phyloP scores from a whole-genome alignment of 2,329 filamentous ascomycete genomes.

The Lachnellula occidentalis region DNA sequence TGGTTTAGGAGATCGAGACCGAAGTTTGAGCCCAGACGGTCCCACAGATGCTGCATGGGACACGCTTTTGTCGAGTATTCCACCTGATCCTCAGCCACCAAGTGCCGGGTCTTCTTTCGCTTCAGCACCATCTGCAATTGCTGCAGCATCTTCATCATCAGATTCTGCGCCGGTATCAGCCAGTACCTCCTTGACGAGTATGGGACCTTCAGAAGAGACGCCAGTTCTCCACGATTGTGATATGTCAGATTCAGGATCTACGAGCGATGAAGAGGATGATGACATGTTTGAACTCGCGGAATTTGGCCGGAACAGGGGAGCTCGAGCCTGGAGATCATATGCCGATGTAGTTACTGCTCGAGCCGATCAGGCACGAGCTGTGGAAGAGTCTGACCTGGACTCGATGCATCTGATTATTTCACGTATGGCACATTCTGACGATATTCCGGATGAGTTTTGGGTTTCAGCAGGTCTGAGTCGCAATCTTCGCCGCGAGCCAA shows the following conservation, averaged over 20 bases:
- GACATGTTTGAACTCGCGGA: constrained; percentile 23
- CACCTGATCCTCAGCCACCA: constrained; percentile 74
- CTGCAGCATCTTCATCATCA: constrained; percentile 20
- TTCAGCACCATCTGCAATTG: constrained; percentile 26
- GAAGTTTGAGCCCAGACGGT: constrained; percentile 68
- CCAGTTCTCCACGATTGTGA: constrained; percentile 25
- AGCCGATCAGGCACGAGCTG: constrained; percentile 28
- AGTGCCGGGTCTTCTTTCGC: constrained; percentile 76
- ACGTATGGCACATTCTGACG: constrained; percentile 62
- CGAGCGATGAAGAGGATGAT: constrained; percentile 34
- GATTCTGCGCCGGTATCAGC: constrained; percentile 20
- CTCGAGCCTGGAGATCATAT: constrained; percentile 23
- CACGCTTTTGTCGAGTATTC: constrained; percentile 71
- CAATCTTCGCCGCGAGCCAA: constrained; percentile 42
- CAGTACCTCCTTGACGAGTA: constrained; percentile 27
- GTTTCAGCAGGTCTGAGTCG: constrained; percentile 61
- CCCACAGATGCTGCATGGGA: constrained; percentile 61
- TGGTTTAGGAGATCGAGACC: constrained; percentile 77
- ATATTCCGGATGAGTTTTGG: constrained; percentile 83
- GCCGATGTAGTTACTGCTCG: constrained; percentile 25
- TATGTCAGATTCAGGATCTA: constrained; percentile 22
- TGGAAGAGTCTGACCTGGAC: constrained; percentile 36
- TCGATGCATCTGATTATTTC: constrained; percentile 70
- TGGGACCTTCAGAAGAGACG: constrained; percentile 14
- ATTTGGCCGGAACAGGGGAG: constrained; percentile 1